Evolutionary conservation across 768 basidiomycete species (phyloP).

Genomic region (Kwoniella sp.): DNA sequence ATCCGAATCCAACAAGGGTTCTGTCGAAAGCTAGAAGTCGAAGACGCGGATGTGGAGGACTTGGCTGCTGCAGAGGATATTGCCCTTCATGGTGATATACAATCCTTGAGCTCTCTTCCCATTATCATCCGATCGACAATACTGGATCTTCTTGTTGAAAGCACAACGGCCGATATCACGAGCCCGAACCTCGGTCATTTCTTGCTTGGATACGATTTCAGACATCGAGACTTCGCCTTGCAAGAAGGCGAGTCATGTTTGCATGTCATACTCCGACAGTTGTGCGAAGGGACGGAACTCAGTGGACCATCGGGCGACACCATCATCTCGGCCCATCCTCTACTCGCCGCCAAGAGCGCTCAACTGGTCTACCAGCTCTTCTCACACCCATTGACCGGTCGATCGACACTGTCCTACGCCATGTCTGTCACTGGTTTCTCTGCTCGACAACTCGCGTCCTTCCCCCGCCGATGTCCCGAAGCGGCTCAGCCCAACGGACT

Average conservation of each 20-base stretch:
- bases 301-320: conserved; percentile 51
- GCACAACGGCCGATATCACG: conserved; percentile 64
- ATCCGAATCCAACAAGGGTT: conserved; percentile 83
- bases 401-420: conserved; percentile 78
- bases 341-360: conserved; percentile 81
- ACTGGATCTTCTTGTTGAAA: conserved; percentile 77
- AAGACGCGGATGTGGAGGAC: conserved; percentile 69
- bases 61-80: conserved; percentile 54
- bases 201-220: conserved; percentile 70
- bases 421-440: conserved; percentile 88
- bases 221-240: conserved; percentile 62
- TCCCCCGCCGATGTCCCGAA: conserved; percentile 35
- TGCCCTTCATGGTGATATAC: conserved; percentile 24
- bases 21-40: conserved; percentile 65
- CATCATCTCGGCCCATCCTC: conserved; percentile 61
- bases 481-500: conserved; percentile 18
- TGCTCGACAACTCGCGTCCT: conserved; percentile 69
- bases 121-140: conserved; percentile 75
- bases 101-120: conserved; percentile 47
- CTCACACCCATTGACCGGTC: conserved; percentile 79
- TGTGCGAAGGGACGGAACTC: conserved; percentile 72
- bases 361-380: conserved; percentile 81
- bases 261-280: conserved; percentile 76
- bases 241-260: conserved; percentile 64
- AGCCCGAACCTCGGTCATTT: conserved; percentile 88